Conservation (phyloP, 805 yeast genomes). For the Pichia heedii region DNA sequence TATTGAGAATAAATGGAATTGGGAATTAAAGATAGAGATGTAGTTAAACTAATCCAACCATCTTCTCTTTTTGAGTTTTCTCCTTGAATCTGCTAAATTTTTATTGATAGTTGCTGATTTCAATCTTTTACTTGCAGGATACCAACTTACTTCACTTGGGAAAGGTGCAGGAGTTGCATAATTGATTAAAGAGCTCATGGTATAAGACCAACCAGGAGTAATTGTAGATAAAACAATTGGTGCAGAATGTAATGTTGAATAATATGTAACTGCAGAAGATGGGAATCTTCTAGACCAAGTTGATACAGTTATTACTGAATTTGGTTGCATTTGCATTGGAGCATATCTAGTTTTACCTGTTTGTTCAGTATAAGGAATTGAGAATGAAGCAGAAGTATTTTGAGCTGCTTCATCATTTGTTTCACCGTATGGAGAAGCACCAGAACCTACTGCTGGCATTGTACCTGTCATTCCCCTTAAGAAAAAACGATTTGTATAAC, state of each 20-base stretch:
- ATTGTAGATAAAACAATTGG: conserved; percentile 51
- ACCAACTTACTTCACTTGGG: conserved; percentile 55
- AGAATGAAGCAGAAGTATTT: conserved; percentile 43
- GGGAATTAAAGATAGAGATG: background rate
- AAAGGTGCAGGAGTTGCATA: conserved; percentile 63
- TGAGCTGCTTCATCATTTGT: conserved; percentile 28
- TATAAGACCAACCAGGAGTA: conserved; percentile 81
- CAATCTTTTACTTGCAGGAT: conserved; percentile 51
- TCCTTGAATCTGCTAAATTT: conserved; percentile 13
- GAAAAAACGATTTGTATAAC: conserved; percentile 58
- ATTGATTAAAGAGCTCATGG: conserved; percentile 54
- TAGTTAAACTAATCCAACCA: conserved; percentile 23
- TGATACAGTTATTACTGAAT: conserved; percentile 53
- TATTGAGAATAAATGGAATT: background rate
- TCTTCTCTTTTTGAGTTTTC: conserved; percentile 21
- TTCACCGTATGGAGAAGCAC: conserved; percentile 37
- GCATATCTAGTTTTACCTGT: conserved; percentile 76
- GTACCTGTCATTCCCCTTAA: conserved; percentile 70
- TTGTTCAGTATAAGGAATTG: conserved; percentile 67
- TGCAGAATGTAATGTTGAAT: conserved; percentile 35
- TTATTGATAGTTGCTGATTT: conserved; percentile 25
- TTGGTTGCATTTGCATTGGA: conserved; percentile 92
- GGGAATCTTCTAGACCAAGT: conserved; percentile 60
- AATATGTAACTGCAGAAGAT: conserved; percentile 59
- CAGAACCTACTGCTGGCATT: conserved; percentile 37